These are phyloP conservation scores for Ogataea degrootiae DNA, from an alignment of 805 yeast genomes.

Conservation along the genomic window DNA sequence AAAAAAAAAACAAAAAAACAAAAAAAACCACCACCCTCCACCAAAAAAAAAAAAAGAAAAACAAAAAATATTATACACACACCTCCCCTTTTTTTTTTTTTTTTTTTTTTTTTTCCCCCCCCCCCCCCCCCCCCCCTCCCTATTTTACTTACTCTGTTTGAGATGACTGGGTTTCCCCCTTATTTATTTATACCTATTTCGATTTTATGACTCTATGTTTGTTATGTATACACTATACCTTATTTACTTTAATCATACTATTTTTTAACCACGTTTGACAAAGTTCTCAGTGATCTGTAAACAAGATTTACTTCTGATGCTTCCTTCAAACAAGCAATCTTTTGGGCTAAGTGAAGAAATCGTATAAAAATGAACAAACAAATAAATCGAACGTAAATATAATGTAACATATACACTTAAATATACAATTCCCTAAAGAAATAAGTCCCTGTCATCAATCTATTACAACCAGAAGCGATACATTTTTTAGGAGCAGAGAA, in stretches of 20 bases:
- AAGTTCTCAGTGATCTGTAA: not conserved
- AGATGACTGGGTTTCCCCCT: not conserved
- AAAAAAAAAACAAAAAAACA: no score
- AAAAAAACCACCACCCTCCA: no score
- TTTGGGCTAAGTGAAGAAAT: no score
- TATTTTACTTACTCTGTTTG: not conserved
- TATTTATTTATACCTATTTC: no score
- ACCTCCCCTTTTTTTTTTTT: no score
- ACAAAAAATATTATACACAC: no score
- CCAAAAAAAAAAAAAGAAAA: no score
- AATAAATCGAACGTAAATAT: not conserved
- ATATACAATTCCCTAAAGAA: slow-evolving; percentile 54
- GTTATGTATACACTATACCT: no score
- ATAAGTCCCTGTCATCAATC: slow-evolving; percentile 38
- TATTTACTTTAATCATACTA: not conserved
- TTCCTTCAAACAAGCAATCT: not conserved
- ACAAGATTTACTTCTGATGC: not conserved
- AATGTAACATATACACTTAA: slow-evolving; percentile 6
- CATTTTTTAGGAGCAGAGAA: slow-evolving; percentile 55
- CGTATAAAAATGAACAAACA: not conserved
- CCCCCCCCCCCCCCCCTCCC: no score
- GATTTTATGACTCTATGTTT: no score
- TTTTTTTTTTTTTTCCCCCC: no score
- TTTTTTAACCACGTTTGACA: not conserved
- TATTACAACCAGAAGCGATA: slow-evolving; percentile 48